These are phyloP conservation scores for Lentinula sp. DNA, from an alignment of 768 basidiomycete species.

Conservation along the genomic window DNA sequence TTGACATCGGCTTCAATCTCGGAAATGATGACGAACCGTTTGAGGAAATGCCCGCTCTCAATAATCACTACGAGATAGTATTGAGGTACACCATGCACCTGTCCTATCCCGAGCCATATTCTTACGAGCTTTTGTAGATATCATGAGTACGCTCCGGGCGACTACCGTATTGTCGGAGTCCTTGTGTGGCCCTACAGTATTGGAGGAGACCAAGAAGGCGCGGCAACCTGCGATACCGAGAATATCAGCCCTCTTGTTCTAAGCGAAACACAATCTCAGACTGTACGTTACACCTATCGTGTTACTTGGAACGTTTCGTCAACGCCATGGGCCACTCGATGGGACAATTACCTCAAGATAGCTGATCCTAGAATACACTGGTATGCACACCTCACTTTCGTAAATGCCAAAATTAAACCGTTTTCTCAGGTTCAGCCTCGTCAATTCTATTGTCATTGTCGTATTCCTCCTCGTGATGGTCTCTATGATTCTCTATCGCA, in stretches of 20 bases:
- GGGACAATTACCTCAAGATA: constrained; percentile 95
- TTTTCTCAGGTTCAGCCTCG: constrained; percentile 56
- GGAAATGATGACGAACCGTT: constrained; percentile 62
- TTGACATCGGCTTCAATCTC: constrained; percentile 93
- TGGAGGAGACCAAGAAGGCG: constrained; percentile 50
- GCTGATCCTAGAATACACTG: constrained; percentile 94
- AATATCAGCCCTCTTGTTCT: constrained; percentile 45
- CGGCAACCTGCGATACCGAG: constrained; percentile 45
- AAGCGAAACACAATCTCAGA: constrained; percentile 51
- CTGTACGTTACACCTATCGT: constrained; percentile 81
- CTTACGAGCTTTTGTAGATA: constrained; percentile 44
- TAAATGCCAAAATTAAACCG: neutral
- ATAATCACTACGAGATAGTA: constrained; percentile 92
- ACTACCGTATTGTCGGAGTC: constrained; percentile 80
- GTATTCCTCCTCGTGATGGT: constrained; percentile 93
- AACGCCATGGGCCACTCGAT: constrained; percentile 89
- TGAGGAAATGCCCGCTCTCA: constrained; percentile 59
- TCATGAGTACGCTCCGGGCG: constrained; percentile 60
- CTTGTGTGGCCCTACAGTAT: constrained; percentile 48
- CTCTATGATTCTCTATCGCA: constrained; percentile 81
- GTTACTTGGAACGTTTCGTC: constrained; percentile 85
- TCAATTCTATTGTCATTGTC: constrained; percentile 90
- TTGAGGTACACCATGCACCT: constrained; percentile 43
- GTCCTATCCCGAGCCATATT: neutral
- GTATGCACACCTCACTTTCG: constrained; percentile 17